phyloP scores from a whole-genome alignment of 1,139 yeast genomes.

The Saccharomyces pastorianus region DNA sequence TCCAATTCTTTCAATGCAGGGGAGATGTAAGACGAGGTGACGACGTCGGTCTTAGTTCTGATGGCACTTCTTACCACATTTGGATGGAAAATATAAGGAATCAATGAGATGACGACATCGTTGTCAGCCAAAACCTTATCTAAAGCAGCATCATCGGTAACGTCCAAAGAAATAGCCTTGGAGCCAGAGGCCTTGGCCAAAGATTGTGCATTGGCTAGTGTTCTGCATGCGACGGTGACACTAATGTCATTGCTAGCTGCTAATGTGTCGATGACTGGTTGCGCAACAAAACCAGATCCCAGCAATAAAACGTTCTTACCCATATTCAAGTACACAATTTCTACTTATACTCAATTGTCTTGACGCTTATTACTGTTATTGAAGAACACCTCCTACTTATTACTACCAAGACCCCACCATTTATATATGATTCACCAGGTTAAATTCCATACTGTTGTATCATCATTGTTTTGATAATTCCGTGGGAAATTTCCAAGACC shows the following conservation, averaged over 20 bases:
- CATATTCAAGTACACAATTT: slow-evolving; percentile 13
- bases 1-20: slow-evolving; percentile 82
- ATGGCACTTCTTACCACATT: slow-evolving; percentile 89
- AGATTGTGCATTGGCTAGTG: slow-evolving; percentile 74
- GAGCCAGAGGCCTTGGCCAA: slow-evolving; percentile 72
- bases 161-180: slow-evolving; percentile 80
- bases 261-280: slow-evolving; percentile 93
- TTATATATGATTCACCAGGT: neutral
- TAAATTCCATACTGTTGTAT: neutral
- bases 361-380: neutral
- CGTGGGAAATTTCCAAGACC: neutral
- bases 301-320: slow-evolving; percentile 59
- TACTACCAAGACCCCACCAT: neutral
- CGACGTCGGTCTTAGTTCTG: slow-evolving; percentile 83
- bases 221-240: slow-evolving; percentile 95
- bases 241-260: slow-evolving; percentile 69
- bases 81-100: slow-evolving; percentile 93
- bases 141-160: slow-evolving; percentile 64
- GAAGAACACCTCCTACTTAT: neutral
- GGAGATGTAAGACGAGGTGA: slow-evolving; percentile 91
- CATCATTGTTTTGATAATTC: neutral
- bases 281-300: slow-evolving; percentile 97
- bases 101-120: slow-evolving; percentile 86
- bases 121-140: slow-evolving; percentile 68
- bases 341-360: slow-evolving; percentile 24